phyloP scores from a whole-genome alignment of 2,329 filamentous ascomycete genomes.

The Bipolaris oryzae region DNA sequence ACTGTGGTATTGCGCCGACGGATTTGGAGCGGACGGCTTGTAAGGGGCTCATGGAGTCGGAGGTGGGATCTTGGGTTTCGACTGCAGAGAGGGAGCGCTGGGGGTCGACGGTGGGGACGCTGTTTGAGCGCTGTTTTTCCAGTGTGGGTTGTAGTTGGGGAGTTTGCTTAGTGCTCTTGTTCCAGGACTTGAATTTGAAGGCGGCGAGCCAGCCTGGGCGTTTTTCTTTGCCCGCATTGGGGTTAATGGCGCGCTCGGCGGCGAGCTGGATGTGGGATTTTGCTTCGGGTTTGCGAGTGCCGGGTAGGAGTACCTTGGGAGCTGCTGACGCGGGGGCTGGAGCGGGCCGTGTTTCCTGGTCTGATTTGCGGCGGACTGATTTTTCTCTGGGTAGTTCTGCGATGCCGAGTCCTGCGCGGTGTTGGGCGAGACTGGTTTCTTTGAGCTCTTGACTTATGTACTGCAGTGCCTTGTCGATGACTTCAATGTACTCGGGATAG shows the following conservation, averaged over 20 bases:
- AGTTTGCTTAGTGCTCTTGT: conserved; percentile 25
- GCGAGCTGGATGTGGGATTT: conserved; percentile 34
- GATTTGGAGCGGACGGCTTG: conserved; percentile 43
- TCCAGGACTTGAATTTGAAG: conserved; percentile 41
- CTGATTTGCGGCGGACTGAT: conserved; percentile 31
- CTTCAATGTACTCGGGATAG: conserved; percentile 54
- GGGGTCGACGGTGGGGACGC: conserved; percentile 27
- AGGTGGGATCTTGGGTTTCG: conserved; percentile 7
- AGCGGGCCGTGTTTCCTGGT: conserved; percentile 24
- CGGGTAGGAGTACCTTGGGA: not conserved
- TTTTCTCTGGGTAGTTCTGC: conserved; percentile 9
- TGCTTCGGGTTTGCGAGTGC: conserved; percentile 4
- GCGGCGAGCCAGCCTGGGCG: conserved; percentile 37
- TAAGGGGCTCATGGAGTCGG: conserved; percentile 28
- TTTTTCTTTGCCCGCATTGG: conserved; percentile 33
- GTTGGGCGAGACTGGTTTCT: conserved; percentile 29
- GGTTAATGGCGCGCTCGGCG: conserved; percentile 26
- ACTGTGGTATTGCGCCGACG: conserved; percentile 35
- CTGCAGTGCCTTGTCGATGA: conserved; percentile 51
- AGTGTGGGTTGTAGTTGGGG: conserved; percentile 2
- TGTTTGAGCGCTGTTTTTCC: conserved; percentile 30
- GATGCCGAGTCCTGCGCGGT: conserved; percentile 26
- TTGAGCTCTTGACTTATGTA: conserved; percentile 50
- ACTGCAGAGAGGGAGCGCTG: conserved; percentile 39
- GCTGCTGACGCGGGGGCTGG: conserved; percentile 2